Conservation (phyloP, 257 asterid genomes). For the Solanum chiquidenum region DNA sequence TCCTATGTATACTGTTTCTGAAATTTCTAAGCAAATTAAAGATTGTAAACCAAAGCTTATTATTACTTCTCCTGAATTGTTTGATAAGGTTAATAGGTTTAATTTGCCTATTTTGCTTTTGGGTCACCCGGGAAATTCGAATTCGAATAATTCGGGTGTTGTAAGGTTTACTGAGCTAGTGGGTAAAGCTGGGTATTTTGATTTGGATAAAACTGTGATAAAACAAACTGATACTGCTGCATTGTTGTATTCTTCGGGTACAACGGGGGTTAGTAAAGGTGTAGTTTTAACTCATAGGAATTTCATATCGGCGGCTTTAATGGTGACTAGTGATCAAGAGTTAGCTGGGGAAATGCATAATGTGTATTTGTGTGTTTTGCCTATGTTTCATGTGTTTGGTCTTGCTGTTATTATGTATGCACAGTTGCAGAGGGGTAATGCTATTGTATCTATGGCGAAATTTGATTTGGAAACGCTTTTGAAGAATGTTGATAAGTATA, state of each 20-base stretch:
- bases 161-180: conserved; percentile 37
- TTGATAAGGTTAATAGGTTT: conserved; percentile 47
- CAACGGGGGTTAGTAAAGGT: conserved; percentile 87
- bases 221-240: conserved; percentile 67
- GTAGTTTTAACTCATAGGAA: conserved; percentile 69
- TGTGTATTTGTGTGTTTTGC: conserved; percentile 54
- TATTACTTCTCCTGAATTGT: conserved; percentile 54
- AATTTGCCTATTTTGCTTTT: conserved; percentile 50
- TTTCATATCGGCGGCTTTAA: conserved; percentile 54
- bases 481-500: conserved; percentile 51
- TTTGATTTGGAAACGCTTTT: conserved; percentile 59
- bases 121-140: conserved; percentile 13
- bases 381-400: conserved; percentile 96
- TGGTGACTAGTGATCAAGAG: conserved; percentile 67
- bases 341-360: conserved; percentile 44
- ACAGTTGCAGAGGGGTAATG: conserved; percentile 79
- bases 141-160: neutral
- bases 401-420: conserved; percentile 56
- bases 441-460: conserved; percentile 57
- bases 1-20: conserved; percentile 56
- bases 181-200: conserved; percentile 28
- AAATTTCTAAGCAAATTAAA: conserved; percentile 61
- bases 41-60: conserved; percentile 64
- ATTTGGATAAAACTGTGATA: conserved; percentile 18
- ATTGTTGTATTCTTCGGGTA: conserved; percentile 83